phyloP scores from a whole-genome alignment of 495 filamentous ascomycete genomes.

The Annulohypoxylon stygium region DNA sequence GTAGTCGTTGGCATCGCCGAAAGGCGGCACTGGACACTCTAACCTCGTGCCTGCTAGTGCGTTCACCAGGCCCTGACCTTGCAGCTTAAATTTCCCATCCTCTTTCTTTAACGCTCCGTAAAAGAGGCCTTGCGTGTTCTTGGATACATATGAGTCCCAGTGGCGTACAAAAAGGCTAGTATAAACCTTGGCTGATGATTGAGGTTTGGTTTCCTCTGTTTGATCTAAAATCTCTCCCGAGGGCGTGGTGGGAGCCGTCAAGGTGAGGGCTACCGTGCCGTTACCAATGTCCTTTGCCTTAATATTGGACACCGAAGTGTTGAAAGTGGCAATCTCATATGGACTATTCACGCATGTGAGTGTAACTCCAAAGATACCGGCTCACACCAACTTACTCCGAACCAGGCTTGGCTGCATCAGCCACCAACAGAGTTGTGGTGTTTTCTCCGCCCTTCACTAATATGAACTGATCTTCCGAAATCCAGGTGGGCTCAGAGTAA shows the following conservation, averaged over 20 bases:
- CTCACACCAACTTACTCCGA: constrained; percentile 51
- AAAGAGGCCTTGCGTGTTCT: constrained; percentile 79
- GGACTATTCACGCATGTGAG: constrained; percentile 58
- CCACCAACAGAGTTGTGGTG: constrained; percentile 72
- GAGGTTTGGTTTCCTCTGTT: constrained; percentile 66
- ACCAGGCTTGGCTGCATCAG: constrained; percentile 67
- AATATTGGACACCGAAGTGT: constrained; percentile 78
- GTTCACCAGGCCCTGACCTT: constrained; percentile 63
- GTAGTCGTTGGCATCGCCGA: constrained; percentile 69
- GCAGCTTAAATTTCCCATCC: constrained; percentile 57
- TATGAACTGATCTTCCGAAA: constrained; percentile 74
- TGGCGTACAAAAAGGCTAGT: constrained; percentile 79
- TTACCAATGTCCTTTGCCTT: constrained; percentile 74
- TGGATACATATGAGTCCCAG: constrained; percentile 78
- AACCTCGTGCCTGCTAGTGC: constrained; percentile 68
- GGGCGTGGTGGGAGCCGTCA: constrained; percentile 71
- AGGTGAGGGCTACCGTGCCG: constrained; percentile 76
- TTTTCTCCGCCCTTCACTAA: constrained; percentile 71
- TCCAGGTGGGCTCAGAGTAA: constrained; percentile 80
- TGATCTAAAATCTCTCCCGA: constrained; percentile 73
- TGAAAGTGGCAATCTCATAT: constrained; percentile 71
- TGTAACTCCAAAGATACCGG: constrained; percentile 25
- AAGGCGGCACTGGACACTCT: constrained; percentile 71
- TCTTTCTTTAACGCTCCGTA: constrained; percentile 72
- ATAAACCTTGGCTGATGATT: constrained; percentile 74